phyloP scores from a whole-genome alignment of 371 early-diverging fungal genomes.

The Rhizopus arrhizus region DNA sequence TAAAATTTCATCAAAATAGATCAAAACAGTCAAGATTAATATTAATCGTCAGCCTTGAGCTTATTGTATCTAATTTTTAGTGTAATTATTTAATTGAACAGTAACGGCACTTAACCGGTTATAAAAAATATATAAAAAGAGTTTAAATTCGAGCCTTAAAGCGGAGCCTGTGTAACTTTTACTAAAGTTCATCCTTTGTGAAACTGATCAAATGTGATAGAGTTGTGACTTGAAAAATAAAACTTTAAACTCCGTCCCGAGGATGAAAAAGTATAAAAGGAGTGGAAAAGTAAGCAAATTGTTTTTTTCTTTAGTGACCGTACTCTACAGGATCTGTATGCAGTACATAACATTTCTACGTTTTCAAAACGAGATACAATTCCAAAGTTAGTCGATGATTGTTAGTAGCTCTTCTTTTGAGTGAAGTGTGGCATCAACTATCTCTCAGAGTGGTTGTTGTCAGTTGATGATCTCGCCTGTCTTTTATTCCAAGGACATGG shows the following conservation, averaged over 20 bases:
- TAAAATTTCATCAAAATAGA: neutral
- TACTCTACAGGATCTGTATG: slow-evolving; percentile 55
- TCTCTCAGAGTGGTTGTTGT: slow-evolving; percentile 20
- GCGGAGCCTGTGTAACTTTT: no score
- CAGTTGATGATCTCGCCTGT: slow-evolving; percentile 52
- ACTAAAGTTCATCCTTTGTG: no score
- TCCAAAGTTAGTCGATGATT: slow-evolving; percentile 44
- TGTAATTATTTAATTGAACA: no score
- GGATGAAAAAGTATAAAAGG: slow-evolving; percentile 12
- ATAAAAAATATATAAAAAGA: no score
- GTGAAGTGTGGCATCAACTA: slow-evolving; percentile 38
- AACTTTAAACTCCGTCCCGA: neutral
- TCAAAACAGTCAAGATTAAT: slow-evolving; percentile 50
- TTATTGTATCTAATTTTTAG: neutral
- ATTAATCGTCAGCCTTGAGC: slow-evolving; percentile 29
- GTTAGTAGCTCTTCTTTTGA: slow-evolving; percentile 40
- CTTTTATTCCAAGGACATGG: slow-evolving; percentile 36
- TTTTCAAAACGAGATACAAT: slow-evolving; percentile 46
- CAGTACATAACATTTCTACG: slow-evolving; percentile 48
- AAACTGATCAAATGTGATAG: no score
- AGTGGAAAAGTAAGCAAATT: slow-evolving; percentile 5
- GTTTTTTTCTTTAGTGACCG: slow-evolving; percentile 42
- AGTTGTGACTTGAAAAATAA: neutral
- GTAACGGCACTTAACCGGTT: no score
- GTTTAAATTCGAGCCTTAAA: no score